These are phyloP conservation scores for Oenanthe javanica DNA, from an alignment of 140 eudicot genomes.

Conservation along the genomic window DNA sequence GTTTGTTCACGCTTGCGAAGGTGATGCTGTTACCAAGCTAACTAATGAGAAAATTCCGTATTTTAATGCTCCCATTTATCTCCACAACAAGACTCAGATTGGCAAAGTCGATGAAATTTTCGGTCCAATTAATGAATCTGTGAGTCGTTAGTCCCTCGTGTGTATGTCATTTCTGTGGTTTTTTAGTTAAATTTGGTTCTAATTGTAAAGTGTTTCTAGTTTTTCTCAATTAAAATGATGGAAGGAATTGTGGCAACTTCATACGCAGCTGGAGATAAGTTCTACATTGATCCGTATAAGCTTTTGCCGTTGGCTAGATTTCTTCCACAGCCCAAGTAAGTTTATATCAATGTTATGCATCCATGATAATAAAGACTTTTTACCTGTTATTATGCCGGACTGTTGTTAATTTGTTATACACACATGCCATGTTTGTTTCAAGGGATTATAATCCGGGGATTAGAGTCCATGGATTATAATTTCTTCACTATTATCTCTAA, in stretches of 20 bases:
- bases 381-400: background rate
- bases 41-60: conserved; percentile 84
- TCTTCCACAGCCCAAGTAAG: conserved; percentile 59
- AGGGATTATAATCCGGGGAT: too few relatives aligned
- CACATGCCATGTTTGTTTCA: too few relatives aligned
- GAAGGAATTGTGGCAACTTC: conserved; percentile 62
- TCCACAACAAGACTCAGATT: conserved; percentile 81
- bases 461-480: too few relatives aligned
- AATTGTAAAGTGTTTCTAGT: conserved; percentile 18
- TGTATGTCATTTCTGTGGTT: background rate
- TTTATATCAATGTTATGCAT: background rate
- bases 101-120: conserved; percentile 96
- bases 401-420: background rate
- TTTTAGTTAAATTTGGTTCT: background rate
- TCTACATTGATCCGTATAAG: conserved; percentile 83
- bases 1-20: conserved; percentile 84
- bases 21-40: conserved; percentile 91
- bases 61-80: conserved; percentile 87
- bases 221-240: conserved; percentile 65
- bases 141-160: conserved; percentile 18
- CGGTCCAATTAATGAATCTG: conserved; percentile 98
- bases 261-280: conserved; percentile 74
- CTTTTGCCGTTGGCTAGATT: conserved; percentile 80
- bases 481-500: too few relatives aligned
- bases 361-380: background rate